Evolutionary conservation across 2,329 filamentous ascomycete genomes (phyloP).

Genomic region (Xylariaceae sp.): DNA sequence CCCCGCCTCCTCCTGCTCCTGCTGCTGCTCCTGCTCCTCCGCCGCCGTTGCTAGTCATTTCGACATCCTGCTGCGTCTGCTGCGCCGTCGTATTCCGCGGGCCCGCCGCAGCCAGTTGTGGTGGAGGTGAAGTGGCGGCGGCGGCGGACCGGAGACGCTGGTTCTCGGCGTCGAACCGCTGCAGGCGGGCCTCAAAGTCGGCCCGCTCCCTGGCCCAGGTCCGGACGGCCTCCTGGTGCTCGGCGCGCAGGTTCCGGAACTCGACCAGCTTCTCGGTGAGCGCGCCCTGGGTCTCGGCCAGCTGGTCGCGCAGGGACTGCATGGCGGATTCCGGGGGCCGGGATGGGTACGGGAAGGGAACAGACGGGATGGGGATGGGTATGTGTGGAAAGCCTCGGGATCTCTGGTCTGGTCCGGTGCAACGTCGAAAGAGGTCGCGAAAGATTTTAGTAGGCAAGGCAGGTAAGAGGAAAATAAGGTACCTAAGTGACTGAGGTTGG

Average conservation of each 20-base stretch:
- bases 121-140: constrained; percentile 1
- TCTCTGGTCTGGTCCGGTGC: not conserved
- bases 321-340: constrained; percentile 8
- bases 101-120: not conserved
- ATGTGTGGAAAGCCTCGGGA: not conserved
- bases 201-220: constrained; percentile 13
- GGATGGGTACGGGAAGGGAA: not conserved
- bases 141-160: constrained; percentile 1
- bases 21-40: too few relatives aligned
- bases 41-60: too few relatives aligned
- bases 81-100: too few relatives aligned
- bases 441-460: not conserved
- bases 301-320: constrained; percentile 20
- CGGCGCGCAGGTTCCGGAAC: constrained; percentile 14
- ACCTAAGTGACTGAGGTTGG: not conserved
- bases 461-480: not conserved
- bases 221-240: constrained; percentile 6
- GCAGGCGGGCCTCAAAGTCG: constrained; percentile 8
- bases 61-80: too few relatives aligned
- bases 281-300: constrained; percentile 18
- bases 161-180: constrained; percentile 14
- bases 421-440: not conserved
- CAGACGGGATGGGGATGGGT: not conserved
- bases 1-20: too few relatives aligned
- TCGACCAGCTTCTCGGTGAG: constrained; percentile 17